Base-by-base conservation (phyloP, 1,284 basidiomycete genomes). In the Pseudozyma hubeiensis region DNA sequence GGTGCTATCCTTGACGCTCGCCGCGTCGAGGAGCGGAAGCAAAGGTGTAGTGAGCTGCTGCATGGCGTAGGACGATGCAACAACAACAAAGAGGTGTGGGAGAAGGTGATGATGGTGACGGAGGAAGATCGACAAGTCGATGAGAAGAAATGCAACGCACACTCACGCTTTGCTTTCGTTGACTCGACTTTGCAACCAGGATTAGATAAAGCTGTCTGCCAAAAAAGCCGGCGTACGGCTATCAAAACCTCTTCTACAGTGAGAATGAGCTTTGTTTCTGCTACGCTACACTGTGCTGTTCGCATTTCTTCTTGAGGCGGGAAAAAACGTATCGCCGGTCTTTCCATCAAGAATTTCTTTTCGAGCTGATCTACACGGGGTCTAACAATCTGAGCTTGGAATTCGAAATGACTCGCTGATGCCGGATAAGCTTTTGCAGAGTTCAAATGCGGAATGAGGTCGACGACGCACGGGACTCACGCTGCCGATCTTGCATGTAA, bases 1-100 rank as follows among this genome's bases (percentile, higher is more conserved):
- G 35, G 61, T 19, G 39, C 13, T 43, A 43, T 66, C 64, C 50
- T 77, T 53, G 54, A 61, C 51, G 34, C 54, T 52, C 43, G 64
- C 70, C 31, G 59, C 60, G 37, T 77, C 71, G 49, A 80, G 53
- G 30, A 65, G 58, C 45, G 80, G 78, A 47, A 81, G 48, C 19
- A 81, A 24, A 17, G 80, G 75, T 2, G 77, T 64, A 29, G 75
- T 73, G 49, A 80, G 76, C 58, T 77, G 74, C 71, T 78, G 70
- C 79, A 80, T 80, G 46, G 33, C 53, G 39, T 49, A n/a, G 33
- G 13, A 16, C 34, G 48, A 16, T 31, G 47, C 29, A 17, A 17
- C 19, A 10, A 37, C 33, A 43, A 34, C 37, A 17, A 43, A 30
- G 33, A 30, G 53, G 47, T 47, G 6, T 33, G n/a, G 5, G 19